Conservation (phyloP, 225 moss, liverwort and hornwort species). For the Asterella californica region DNA sequence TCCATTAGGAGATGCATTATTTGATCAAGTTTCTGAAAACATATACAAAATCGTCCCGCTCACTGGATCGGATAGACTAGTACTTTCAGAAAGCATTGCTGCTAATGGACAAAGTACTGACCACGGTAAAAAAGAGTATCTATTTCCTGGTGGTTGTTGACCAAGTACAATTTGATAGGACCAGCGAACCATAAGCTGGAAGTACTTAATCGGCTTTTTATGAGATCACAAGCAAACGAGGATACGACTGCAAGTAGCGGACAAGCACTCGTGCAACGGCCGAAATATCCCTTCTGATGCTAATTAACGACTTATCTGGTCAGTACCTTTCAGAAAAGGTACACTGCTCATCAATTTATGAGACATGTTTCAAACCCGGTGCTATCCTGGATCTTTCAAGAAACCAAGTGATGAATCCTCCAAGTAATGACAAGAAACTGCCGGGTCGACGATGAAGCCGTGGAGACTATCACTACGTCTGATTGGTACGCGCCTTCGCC, state of each 20-base stretch:
- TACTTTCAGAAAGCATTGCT: neutral
- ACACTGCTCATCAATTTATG: conserved; percentile 10
- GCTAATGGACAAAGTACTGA: conserved; percentile 7
- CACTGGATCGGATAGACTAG: neutral
- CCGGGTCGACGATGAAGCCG: neutral
- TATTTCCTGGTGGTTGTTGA: neutral
- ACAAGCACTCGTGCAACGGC: neutral
- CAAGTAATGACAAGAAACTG: neutral
- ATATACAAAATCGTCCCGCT: conserved; percentile 6
- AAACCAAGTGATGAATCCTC: conserved; percentile 1
- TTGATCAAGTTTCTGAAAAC: neutral
- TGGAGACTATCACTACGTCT: conserved; percentile 2
- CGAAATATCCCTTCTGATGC: neutral
- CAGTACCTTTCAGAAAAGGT: neutral
- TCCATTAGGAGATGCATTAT: conserved; percentile 1
- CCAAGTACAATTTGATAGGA: neutral
- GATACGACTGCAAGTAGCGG: neutral
- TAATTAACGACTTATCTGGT: neutral
- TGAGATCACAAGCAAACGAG: conserved; percentile 1
- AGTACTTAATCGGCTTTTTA: conserved; percentile 2
- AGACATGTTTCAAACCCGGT: neutral
- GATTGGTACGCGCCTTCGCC: neutral
- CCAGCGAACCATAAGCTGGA: conserved; percentile 6
- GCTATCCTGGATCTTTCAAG: conserved; percentile 9
- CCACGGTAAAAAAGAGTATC: neutral